phyloP scores from a whole-genome alignment of 225 moss, liverwort and hornwort species.

The Ulota crispa region DNA sequence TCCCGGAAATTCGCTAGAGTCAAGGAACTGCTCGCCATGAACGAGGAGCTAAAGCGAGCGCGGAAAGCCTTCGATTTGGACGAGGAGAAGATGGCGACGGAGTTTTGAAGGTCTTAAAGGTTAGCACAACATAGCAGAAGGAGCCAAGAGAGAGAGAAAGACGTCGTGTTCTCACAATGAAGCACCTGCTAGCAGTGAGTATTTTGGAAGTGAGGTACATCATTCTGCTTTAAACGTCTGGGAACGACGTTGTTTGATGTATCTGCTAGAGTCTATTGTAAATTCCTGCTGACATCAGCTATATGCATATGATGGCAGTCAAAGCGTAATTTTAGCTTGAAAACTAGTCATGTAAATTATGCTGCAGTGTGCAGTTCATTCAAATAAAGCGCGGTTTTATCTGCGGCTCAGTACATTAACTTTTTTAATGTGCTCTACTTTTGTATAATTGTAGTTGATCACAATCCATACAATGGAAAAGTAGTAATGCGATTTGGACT shows the following conservation, averaged over 20 bases:
- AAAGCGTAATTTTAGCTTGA: neutral
- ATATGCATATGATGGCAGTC: neutral
- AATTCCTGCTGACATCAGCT: neutral
- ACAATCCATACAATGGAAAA: too few species aligned
- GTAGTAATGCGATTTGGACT: neutral
- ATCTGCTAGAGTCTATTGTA: slow-evolving; percentile 4
- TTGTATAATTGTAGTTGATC: neutral
- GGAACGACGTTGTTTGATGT: neutral
- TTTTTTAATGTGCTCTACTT: neutral
- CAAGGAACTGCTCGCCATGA: slow-evolving; percentile 66
- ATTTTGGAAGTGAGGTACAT: neutral
- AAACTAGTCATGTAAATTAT: neutral
- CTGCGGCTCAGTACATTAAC: neutral
- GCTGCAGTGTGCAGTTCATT: slow-evolving; percentile 9
- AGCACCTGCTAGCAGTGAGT: neutral
- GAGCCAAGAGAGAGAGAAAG: neutral
- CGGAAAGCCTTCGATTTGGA: slow-evolving; percentile 66
- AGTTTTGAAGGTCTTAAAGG: slow-evolving; percentile 35
- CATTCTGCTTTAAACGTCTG: neutral
- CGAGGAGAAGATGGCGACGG: slow-evolving; percentile 65
- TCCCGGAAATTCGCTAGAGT: slow-evolving; percentile 65
- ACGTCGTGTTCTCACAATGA: neutral
- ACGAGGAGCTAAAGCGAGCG: slow-evolving; percentile 68
- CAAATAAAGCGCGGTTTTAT: neutral
- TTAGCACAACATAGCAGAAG: neutral